phyloP scores from a whole-genome alignment of 2,329 filamentous ascomycete species.

The Aspergillus felis region DNA sequence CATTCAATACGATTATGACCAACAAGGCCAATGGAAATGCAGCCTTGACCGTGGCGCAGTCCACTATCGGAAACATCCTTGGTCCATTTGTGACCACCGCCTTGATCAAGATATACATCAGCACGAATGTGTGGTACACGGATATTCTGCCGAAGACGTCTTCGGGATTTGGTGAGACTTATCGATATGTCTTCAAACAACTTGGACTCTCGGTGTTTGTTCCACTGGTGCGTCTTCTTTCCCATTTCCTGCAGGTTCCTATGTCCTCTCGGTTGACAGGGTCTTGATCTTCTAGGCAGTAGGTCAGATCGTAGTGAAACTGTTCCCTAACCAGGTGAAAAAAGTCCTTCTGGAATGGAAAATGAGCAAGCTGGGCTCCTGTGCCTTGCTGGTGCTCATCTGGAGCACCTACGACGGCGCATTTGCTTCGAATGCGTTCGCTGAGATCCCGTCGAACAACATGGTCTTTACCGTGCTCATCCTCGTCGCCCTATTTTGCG shows the following conservation, averaged over 20 bases:
- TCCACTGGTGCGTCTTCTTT: conserved; percentile 43
- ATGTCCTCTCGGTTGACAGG: not conserved
- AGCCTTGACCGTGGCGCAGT: conserved; percentile 58
- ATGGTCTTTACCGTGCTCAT: conserved; percentile 61
- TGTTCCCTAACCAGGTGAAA: conserved; percentile 48
- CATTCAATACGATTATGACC: conserved; percentile 62
- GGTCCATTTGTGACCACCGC: conserved; percentile 61
- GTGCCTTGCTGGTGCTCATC: conserved; percentile 36
- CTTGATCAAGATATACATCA: conserved; percentile 59
- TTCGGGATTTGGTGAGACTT: conserved; percentile 46
- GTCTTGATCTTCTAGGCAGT: conserved; percentile 27
- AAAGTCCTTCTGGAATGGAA: conserved; percentile 47
- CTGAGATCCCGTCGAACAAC: conserved; percentile 14
- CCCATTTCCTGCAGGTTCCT: not conserved
- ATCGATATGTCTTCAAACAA: conserved; percentile 59
- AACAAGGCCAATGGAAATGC: conserved; percentile 62
- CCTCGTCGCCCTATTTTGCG: conserved; percentile 56
- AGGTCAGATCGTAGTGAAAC: conserved; percentile 53
- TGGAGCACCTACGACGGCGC: conserved; percentile 66
- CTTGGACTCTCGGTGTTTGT: conserved; percentile 61
- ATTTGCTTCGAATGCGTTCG: conserved; percentile 57
- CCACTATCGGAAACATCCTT: conserved; percentile 61
- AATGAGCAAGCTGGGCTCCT: conserved; percentile 32
- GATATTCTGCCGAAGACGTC: conserved; percentile 45
- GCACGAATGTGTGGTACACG: conserved; percentile 48